phyloP scores from a whole-genome alignment of 2,329 filamentous ascomycete species.

The Fusarium guadeloupense region DNA sequence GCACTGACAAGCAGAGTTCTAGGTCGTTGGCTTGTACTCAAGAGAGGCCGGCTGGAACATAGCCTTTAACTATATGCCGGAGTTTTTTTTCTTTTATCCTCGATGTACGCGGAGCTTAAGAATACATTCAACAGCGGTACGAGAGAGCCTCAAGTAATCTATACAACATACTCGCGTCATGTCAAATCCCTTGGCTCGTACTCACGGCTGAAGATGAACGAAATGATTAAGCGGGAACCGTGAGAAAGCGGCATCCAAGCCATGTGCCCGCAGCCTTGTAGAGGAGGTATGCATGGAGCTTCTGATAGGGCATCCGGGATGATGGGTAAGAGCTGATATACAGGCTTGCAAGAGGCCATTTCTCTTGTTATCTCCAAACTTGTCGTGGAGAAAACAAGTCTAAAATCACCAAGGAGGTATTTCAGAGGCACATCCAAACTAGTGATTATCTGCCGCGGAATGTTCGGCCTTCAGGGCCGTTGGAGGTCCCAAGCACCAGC shows the following conservation, averaged over 20 bases:
- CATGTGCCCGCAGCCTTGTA: not conserved
- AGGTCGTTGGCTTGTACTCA: not conserved
- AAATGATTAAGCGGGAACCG: not conserved
- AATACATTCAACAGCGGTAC: not conserved
- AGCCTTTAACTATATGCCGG: too few species aligned
- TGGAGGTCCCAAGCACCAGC: not conserved
- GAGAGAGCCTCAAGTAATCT: not conserved
- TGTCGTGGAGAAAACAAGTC: constrained; percentile 1
- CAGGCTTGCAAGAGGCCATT: not conserved
- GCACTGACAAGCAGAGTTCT: not conserved
- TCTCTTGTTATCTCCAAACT: constrained; percentile 5
- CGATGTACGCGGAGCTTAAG: too few species aligned
- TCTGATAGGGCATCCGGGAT: not conserved
- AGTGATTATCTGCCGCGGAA: not conserved
- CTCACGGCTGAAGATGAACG: not conserved
- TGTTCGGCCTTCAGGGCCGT: not conserved
- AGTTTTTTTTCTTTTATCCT: too few species aligned
- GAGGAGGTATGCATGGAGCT: not conserved
- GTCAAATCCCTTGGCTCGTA: too few species aligned
- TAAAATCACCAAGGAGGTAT: not conserved
- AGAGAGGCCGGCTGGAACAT: too few species aligned
- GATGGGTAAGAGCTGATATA: not conserved
- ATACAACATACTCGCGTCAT: not conserved
- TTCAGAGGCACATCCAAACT: not conserved
- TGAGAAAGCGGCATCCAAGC: not conserved